Evolutionary conservation across 495 filamentous ascomycete species (phyloP).

Genomic region (Xylaria venustula): DNA sequence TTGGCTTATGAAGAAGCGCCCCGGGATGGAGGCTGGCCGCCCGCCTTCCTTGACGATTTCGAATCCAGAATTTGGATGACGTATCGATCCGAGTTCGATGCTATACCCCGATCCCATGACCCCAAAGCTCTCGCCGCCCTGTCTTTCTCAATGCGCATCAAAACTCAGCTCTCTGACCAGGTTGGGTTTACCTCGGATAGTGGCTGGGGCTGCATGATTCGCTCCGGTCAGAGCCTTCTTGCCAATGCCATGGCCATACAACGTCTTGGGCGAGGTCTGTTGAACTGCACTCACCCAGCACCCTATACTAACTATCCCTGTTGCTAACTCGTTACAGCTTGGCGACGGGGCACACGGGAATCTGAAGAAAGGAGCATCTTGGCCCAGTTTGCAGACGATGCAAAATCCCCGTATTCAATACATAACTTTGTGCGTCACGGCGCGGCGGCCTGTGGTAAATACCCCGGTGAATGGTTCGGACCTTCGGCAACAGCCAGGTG

Average conservation of each 20-base stretch:
- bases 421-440: slow-evolving; percentile 92
- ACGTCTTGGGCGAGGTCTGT: slow-evolving; percentile 74
- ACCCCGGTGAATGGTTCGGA: slow-evolving; percentile 98
- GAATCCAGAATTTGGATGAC: slow-evolving; percentile 96
- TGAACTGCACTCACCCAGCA: background rate
- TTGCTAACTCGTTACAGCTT: slow-evolving; percentile 56
- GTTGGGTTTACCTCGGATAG: slow-evolving; percentile 89
- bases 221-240: slow-evolving; percentile 89
- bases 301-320: background rate
- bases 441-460: slow-evolving; percentile 83
- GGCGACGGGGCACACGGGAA: slow-evolving; percentile 63
- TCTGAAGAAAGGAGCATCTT: slow-evolving; percentile 71
- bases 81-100: slow-evolving; percentile 83
- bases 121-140: slow-evolving; percentile 67
- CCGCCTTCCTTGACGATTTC: slow-evolving; percentile 85
- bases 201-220: slow-evolving; percentile 99
- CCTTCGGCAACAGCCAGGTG: slow-evolving; percentile 96
- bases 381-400: slow-evolving; percentile 83
- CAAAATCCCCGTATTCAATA: slow-evolving; percentile 86
- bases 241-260: slow-evolving; percentile 78
- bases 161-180: slow-evolving; percentile 75
- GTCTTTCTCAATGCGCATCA: slow-evolving; percentile 81
- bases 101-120: slow-evolving; percentile 77
- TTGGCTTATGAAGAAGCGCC: slow-evolving; percentile 47
- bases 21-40: slow-evolving; percentile 73